A percentile compares a stretch with the other conserved stretches of the same genome.
These are phyloP conservation scores for Trichosporon ovoides DNA, from an alignment of 1,284 basidiomycete genomes.

Conservation along the genomic window DNA sequence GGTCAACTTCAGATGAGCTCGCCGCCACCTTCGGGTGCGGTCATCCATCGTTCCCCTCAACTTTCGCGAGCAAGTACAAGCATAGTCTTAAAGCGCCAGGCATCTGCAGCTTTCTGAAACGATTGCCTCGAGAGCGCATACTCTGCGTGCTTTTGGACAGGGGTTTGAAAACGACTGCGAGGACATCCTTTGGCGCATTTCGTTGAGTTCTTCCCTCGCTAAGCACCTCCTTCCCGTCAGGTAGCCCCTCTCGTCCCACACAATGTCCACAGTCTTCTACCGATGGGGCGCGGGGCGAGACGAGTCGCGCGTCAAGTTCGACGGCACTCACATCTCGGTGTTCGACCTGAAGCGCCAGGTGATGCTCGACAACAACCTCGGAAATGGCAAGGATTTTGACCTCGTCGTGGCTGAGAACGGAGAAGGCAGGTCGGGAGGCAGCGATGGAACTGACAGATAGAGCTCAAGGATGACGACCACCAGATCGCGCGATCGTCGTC, in stretches of 20 bases:
- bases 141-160: too few relatives aligned
- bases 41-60: too few relatives aligned
- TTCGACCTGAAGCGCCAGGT: slow-evolving; percentile 99
- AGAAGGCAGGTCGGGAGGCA: slow-evolving; percentile 58
- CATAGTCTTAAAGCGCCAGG: too few relatives aligned
- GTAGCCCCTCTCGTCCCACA: neutral
- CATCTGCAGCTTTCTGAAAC: too few relatives aligned
- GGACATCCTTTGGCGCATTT: too few relatives aligned
- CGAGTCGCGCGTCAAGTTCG: slow-evolving; percentile 92
- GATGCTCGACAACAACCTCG: slow-evolving; percentile 88
- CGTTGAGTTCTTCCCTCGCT: too few relatives aligned
- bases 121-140: too few relatives aligned
- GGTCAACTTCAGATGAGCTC: too few relatives aligned
- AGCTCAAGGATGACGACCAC: slow-evolving; percentile 85
- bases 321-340: slow-evolving; percentile 96
- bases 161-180: too few relatives aligned
- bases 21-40: too few relatives aligned
- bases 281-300: slow-evolving; percentile 93
- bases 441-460: slow-evolving; percentile 50
- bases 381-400: slow-evolving; percentile 95
- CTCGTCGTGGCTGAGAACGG: slow-evolving; percentile 76
- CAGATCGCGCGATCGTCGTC: slow-evolving; percentile 92
- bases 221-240: too few relatives aligned
- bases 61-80: too few relatives aligned
- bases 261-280: slow-evolving; percentile 96